Base-by-base conservation (phyloP, 371 early-diverging fungal species). In the Mucor indicus region DNA sequence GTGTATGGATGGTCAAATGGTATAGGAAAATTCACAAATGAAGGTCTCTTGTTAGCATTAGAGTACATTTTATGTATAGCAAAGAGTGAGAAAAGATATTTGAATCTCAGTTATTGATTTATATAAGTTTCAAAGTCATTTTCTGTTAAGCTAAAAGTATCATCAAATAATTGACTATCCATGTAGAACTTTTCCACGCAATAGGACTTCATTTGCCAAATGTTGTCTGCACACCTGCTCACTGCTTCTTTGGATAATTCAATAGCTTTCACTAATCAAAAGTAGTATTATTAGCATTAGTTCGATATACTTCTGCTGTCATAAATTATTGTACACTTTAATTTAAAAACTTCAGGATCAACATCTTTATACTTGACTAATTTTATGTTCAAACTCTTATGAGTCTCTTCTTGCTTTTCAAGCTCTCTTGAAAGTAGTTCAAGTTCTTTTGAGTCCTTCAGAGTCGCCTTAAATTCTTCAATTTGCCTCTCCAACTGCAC, bases 211-310 rank as follows among this genome's bases (percentile, higher is more conserved):
- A 98, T 65, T 9, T 76, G 69, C 78, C 94, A 96, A 11, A 98
- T 85, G 43, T 94, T 93, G 37, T 98, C 97, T 49, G 95, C 93
- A 92, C 94, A 93, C 30, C 92, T 80, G 60, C 93, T 93, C 6
- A 86, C 90, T 4, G 89, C 89, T 24, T 85, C 86, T 44, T 81
- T 84, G 13, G 90, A 87, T 6, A 68, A 43, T 25, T 59, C 24
- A 1, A 83, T 72, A 5, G 75, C 81, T 44, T 78, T 81, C 44
- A 76, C 88, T 86, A 50, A 38, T 25, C n/a, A 8, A 31, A 8
- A 23, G 10, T 24, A 22, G 2, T 31, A n/a, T n/a, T n/a, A n/a
- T n/a, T n/a, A n/a, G n/a, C n/a, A n/a, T n/a, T n/a, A n/a, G n/a
- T n/a, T n/a, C n/a, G n/a, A n/a, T n/a, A n/a, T n/a, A n/a, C n/a